Percentiles rank a stretch among this genome's conserved stretches.
Evolutionary conservation across 768 basidiomycete genomes (phyloP).

Genomic region (Dictyophora rubrovolvata): DNA sequence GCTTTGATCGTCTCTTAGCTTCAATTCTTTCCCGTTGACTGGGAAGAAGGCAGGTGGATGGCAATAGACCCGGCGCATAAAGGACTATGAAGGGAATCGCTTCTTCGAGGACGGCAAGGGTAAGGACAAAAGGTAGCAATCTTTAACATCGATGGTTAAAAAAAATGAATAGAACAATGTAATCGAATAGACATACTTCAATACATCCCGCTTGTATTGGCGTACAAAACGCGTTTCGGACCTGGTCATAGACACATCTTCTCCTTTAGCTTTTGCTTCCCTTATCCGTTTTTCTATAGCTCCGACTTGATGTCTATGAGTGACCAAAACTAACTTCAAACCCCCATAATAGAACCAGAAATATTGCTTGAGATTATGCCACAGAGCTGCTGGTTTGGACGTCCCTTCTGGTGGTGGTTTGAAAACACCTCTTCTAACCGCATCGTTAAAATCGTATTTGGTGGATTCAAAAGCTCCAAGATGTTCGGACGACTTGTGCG

Average conservation of each 20-base stretch:
- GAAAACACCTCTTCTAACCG: constrained; percentile 59
- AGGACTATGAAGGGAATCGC: constrained; percentile 75
- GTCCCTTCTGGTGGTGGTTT: constrained; percentile 55
- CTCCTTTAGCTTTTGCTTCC: constrained; percentile 46
- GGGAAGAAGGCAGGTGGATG: constrained; percentile 79
- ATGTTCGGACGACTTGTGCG: background rate
- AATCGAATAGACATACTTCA: constrained; percentile 46
- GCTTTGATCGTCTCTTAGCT: constrained; percentile 28
- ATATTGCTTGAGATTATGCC: constrained; percentile 16
- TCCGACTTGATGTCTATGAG: constrained; percentile 44
- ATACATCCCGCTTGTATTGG: constrained; percentile 54
- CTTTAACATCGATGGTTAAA: constrained; percentile 24
- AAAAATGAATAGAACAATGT: background rate
- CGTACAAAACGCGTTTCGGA: constrained; percentile 60
- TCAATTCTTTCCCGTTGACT: constrained; percentile 63
- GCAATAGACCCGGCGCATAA: constrained; percentile 75
- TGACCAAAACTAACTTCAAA: constrained; percentile 52
- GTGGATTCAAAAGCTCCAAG: constrained; percentile 35
- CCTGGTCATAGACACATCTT: constrained; percentile 54
- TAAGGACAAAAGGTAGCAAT: constrained; percentile 68
- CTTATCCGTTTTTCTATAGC: constrained; percentile 46
- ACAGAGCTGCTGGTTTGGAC: constrained; percentile 40
- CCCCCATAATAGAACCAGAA: constrained; percentile 83
- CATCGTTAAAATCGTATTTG: constrained; percentile 54
- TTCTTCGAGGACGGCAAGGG: constrained; percentile 70